Conservation (phyloP, 2,329 filamentous ascomycete genomes). For the Diaporthe vexans region DNA sequence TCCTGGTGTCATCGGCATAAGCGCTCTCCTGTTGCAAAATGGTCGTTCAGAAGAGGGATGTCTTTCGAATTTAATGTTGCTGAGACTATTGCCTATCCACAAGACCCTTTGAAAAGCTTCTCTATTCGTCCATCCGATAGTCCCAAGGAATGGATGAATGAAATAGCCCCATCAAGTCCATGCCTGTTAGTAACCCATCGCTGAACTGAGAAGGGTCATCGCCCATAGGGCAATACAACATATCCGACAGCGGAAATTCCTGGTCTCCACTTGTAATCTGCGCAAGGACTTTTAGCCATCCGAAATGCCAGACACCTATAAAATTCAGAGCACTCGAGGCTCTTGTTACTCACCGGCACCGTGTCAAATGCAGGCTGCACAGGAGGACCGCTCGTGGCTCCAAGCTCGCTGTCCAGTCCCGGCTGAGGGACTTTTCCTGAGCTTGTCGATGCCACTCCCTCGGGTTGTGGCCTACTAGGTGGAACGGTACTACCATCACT, state of each 20-base stretch:
- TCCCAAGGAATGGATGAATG: slow-evolving; percentile 23
- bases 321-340: too few species aligned
- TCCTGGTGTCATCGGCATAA: too few species aligned
- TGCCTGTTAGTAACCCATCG: slow-evolving; percentile 17
- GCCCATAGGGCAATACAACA: slow-evolving; percentile 15
- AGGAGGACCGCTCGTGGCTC: slow-evolving; percentile 2
- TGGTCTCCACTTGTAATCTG: slow-evolving; percentile 17
- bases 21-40: not conserved
- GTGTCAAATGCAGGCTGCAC: slow-evolving; percentile 10
- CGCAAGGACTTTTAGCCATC: not conserved
- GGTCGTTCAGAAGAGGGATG: not conserved
- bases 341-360: slow-evolving; percentile 4
- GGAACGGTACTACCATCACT: slow-evolving; percentile 2
- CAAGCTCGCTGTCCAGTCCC: not conserved
- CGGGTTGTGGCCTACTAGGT: not conserved
- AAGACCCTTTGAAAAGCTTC: too few species aligned
- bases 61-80: not conserved
- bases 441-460: not conserved
- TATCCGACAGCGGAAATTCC: slow-evolving; percentile 12
- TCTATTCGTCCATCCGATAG: slow-evolving; percentile 13
- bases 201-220: slow-evolving; percentile 23
- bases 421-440: not conserved
- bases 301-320: not conserved
- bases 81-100: not conserved
- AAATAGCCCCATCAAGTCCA: slow-evolving; percentile 16